Conservation (phyloP, 2,329 filamentous ascomycete species). For the Curvularia hawaiiensis region DNA sequence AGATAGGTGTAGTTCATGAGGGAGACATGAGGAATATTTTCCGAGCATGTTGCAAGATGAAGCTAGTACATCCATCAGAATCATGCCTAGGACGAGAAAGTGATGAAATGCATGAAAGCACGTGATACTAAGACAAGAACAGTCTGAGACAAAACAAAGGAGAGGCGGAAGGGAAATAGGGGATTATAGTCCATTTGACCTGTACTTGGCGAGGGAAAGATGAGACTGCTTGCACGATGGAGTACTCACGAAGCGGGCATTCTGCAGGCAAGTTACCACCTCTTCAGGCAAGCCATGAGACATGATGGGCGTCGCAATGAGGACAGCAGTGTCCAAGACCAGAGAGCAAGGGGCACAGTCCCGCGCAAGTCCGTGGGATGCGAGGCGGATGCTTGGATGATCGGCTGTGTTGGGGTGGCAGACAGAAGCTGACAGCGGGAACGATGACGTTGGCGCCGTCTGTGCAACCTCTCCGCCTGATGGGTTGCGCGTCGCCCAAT, state of each 20-base stretch:
- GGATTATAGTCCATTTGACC: not conserved
- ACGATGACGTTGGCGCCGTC: conserved; percentile 17
- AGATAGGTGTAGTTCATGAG: conserved; percentile 99
- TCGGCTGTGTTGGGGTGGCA: conserved; percentile 4
- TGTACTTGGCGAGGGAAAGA: not conserved
- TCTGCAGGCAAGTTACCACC: conserved; percentile 89
- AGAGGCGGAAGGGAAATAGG: not conserved
- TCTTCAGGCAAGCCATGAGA: conserved; percentile 77
- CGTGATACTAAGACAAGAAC: not conserved
- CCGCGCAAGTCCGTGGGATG: not conserved
- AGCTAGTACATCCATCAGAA: conserved; percentile 62
- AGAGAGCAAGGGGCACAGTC: conserved; percentile 1
- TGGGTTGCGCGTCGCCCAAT: conserved; percentile 9
- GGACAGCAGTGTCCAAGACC: conserved; percentile 13
- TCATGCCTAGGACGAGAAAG: not conserved
- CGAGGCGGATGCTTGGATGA: conserved; percentile 3
- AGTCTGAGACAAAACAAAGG: conserved; percentile 3
- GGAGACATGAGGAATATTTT: conserved; percentile 86
- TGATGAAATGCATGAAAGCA: not conserved
- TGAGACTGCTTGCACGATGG: conserved; percentile 7
- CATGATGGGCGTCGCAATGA: conserved; percentile 10
- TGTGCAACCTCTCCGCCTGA: conserved; percentile 14
- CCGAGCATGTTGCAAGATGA: conserved; percentile 88
- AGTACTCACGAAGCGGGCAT: conserved; percentile 81
- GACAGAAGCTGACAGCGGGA: conserved; percentile 10